Percentiles rank a stretch among this genome's conserved stretches.
Conservation (phyloP, 495 filamentous ascomycete species). For the Halenospora varia region DNA sequence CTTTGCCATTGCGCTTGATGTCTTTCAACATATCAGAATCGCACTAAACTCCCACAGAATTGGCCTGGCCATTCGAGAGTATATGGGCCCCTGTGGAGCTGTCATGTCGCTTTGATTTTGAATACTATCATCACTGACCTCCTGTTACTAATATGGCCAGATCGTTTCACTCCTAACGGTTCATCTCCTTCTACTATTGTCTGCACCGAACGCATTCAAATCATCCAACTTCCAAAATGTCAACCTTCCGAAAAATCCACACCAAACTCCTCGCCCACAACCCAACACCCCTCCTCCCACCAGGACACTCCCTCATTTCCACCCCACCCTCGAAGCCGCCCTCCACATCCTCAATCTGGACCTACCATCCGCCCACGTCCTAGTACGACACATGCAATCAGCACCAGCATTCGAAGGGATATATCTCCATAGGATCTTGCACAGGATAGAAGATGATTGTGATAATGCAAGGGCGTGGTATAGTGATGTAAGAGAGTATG, state of each 20-base stretch:
- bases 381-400: slow-evolving; percentile 41
- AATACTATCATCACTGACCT: background rate
- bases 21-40: no score
- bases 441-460: slow-evolving; percentile 42
- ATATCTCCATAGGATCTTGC: slow-evolving; percentile 39
- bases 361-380: slow-evolving; percentile 39
- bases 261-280: background rate
- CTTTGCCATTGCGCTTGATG: no score
- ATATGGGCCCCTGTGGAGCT: background rate
- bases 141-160: background rate
- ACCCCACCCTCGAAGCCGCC: slow-evolving; percentile 39
- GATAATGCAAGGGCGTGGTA: slow-evolving; percentile 41
- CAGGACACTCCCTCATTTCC: slow-evolving; percentile 5
- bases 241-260: background rate
- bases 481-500: slow-evolving; percentile 30
- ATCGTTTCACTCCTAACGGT: no score
- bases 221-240: no score
- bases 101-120: background rate
- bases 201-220: no score
- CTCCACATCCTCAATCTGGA: slow-evolving; percentile 42
- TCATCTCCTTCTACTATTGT: no score
- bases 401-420: slow-evolving; percentile 39
- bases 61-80: no score
- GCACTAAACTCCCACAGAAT: background rate
- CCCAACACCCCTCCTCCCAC: slow-evolving; percentile 1